A percentile compares a stretch with the other conserved stretches of the same genome.
Conservation (phyloP, 768 basidiomycete species). For the Scleroderma bovista region DNA sequence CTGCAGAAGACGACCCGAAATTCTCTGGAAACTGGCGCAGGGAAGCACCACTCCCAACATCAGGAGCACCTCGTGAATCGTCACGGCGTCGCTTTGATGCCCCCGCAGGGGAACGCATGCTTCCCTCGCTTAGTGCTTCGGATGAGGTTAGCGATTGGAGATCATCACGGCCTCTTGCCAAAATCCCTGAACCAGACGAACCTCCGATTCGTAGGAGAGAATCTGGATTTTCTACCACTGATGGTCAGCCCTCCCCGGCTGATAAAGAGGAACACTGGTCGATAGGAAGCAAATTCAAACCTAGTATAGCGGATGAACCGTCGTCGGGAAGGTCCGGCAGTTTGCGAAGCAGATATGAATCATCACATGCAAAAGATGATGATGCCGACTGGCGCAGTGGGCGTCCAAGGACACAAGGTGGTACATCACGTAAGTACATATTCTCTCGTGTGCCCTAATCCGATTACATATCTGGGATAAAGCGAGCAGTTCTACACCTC, state of each 20-base stretch:
- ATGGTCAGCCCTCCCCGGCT: constrained; percentile 44
- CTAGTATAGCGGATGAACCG: constrained; percentile 39
- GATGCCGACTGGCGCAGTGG: constrained; percentile 71
- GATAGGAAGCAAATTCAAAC: constrained; percentile 69
- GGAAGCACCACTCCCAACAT: constrained; percentile 76
- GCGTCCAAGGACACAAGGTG: constrained; percentile 39
- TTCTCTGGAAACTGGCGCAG: constrained; percentile 84
- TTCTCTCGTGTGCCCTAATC: constrained; percentile 2
- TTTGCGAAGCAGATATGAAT: constrained; percentile 46
- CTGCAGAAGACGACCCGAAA: constrained; percentile 67
- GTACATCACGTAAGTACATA: constrained; percentile 56
- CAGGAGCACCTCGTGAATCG: constrained; percentile 53
- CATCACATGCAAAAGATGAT: constrained; percentile 48
- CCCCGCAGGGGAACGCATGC: constrained; percentile 36
- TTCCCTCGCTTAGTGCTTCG: constrained; percentile 45
- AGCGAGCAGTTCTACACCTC: constrained; percentile 72
- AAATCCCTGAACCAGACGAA: constrained; percentile 40
- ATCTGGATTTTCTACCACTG: constrained; percentile 48
- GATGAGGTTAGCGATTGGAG: constrained; percentile 71
- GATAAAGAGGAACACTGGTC: constrained; percentile 79
- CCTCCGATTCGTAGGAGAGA: constrained; percentile 50
- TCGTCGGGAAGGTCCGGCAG: constrained; percentile 40
- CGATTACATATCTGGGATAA: constrained; percentile 8
- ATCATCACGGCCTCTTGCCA: constrained; percentile 41
- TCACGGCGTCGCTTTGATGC: constrained; percentile 68